phyloP scores from a whole-genome alignment of 495 filamentous ascomycete species.

The Talaromyces trachyspermus region DNA sequence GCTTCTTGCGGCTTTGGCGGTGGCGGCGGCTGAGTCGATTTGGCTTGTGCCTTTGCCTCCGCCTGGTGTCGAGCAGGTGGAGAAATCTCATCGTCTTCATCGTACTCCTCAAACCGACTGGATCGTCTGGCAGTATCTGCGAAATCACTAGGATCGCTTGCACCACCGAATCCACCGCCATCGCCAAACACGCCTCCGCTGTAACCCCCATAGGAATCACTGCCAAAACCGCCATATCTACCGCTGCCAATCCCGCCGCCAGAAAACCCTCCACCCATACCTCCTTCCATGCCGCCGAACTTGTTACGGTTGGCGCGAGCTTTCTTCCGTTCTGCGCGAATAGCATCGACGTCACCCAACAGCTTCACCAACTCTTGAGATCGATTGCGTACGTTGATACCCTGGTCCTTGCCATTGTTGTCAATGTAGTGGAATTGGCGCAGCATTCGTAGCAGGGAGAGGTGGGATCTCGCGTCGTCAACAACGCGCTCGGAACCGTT shows the following conservation, averaged over 20 bases:
- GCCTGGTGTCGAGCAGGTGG: conserved; percentile 37
- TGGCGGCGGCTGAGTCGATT: conserved; percentile 53
- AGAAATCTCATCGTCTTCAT: conserved; percentile 84
- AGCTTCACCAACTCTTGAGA: conserved; percentile 93
- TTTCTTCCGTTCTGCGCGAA: conserved; percentile 91
- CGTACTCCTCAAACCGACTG: conserved; percentile 92
- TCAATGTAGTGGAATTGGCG: conserved; percentile 98
- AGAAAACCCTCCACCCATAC: conserved; percentile 50
- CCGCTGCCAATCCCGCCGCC: conserved; percentile 45
- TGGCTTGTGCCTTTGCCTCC: conserved; percentile 32
- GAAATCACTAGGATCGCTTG: conserved; percentile 54
- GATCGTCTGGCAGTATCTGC: conserved; percentile 52
- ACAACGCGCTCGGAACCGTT: conserved; percentile 97
- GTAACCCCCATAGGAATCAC: conserved; percentile 75
- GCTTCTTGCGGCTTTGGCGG: conserved; percentile 73
- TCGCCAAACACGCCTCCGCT: conserved; percentile 87
- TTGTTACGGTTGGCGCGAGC: conserved; percentile 83
- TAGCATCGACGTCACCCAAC: conserved; percentile 86
- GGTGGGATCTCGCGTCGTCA: conserved; percentile 91
- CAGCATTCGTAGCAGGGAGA: conserved; percentile 95
- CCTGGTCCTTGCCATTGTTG: conserved; percentile 94
- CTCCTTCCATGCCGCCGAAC: conserved; percentile 89
- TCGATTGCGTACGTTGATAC: conserved; percentile 93
- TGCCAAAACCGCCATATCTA: conserved; percentile 86
- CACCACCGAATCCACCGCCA: conserved; percentile 77